Evolutionary conservation across 352 stramenopile species (phyloP).

Genomic region (Phytophthora pini): DNA sequence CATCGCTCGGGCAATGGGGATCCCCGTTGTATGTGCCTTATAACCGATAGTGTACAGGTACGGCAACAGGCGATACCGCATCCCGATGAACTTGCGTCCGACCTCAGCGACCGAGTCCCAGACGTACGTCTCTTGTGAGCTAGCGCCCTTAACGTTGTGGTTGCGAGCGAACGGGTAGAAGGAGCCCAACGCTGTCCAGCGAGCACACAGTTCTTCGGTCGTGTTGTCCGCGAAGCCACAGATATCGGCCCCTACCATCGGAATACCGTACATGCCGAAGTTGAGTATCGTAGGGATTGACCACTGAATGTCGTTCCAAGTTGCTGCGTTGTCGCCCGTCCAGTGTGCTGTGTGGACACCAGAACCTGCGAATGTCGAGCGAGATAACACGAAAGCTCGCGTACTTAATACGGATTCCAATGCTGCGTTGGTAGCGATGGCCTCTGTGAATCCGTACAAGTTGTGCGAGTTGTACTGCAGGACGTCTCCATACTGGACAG

Average conservation of each 20-base stretch:
- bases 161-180: slow-evolving; percentile 1
- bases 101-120: slow-evolving; percentile 1
- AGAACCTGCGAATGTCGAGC: neutral
- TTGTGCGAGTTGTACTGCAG: slow-evolving; percentile 3
- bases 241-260: neutral
- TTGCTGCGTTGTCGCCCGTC: neutral
- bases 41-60: neutral
- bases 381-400: slow-evolving; percentile 2
- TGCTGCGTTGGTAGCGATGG: neutral
- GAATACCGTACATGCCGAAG: slow-evolving; percentile 1
- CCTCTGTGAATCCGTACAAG: slow-evolving; percentile 2
- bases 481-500: neutral
- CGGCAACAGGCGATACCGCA: neutral
- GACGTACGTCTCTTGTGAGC: neutral
- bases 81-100: slow-evolving; percentile 1
- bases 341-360: neutral
- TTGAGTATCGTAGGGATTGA: slow-evolving; percentile 3
- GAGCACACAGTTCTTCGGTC: slow-evolving; percentile 3
- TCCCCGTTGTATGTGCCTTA: too few relatives aligned
- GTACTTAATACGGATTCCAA: neutral
- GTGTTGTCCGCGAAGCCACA: neutral
- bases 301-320: slow-evolving; percentile 3
- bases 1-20: too few relatives aligned
- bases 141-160: neutral
- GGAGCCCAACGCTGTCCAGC: neutral